These are phyloP conservation scores for Litchi chinensis DNA, from an alignment of 345 rosid species.

Conservation along the genomic window DNA sequence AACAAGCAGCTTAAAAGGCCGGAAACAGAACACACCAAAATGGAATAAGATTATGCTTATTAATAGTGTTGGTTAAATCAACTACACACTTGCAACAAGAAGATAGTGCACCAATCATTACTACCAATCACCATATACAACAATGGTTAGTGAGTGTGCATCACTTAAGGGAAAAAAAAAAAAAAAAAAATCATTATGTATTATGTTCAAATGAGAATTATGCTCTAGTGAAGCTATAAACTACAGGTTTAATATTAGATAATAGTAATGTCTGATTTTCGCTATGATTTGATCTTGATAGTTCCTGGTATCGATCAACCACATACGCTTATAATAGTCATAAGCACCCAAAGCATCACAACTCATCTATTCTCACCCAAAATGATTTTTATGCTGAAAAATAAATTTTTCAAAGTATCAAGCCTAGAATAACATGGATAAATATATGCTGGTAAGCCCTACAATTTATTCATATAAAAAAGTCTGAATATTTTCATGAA, in stretches of 20 bases:
- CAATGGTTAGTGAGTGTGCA: background rate
- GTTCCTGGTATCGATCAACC: background rate
- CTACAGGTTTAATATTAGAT: background rate
- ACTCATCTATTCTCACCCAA: background rate
- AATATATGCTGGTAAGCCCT: background rate
- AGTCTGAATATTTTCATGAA: background rate
- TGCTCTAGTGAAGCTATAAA: background rate
- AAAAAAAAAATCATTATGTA: no score
- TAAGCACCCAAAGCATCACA: background rate
- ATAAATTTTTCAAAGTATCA: background rate
- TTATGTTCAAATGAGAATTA: background rate
- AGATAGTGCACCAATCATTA: background rate
- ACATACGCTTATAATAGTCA: slow-evolving; percentile 3
- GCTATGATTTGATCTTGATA: background rate
- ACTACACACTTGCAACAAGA: slow-evolving; percentile 8
- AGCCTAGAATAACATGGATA: background rate
- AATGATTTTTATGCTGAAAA: background rate
- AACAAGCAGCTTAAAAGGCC: slow-evolving; percentile 22
- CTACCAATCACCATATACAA: slow-evolving; percentile 3
- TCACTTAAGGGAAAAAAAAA: background rate
- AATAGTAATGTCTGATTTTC: background rate
- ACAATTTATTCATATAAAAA: background rate
- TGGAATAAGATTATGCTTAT: background rate
- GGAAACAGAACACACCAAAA: slow-evolving; percentile 2
- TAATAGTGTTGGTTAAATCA: background rate